phyloP scores from a whole-genome alignment of 352 stramenopile genomes.

The Globisporangium irregulare region DNA sequence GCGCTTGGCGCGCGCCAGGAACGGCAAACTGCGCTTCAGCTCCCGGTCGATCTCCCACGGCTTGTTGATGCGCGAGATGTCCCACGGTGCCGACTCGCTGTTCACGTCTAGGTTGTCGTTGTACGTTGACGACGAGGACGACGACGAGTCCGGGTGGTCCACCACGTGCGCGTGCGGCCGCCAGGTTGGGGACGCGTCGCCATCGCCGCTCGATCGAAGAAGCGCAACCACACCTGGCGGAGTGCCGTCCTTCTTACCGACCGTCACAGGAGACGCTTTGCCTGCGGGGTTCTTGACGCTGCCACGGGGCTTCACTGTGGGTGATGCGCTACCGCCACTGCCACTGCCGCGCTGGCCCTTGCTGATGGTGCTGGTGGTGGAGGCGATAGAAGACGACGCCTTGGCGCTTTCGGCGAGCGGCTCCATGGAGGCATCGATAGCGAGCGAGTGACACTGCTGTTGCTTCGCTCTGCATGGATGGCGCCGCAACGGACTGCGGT shows the following conservation, averaged over 20 bases:
- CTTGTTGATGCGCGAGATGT: constrained; percentile 71
- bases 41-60: constrained; percentile 73
- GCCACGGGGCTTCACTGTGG: not conserved
- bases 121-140: not conserved
- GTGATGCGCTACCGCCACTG: too few species aligned
- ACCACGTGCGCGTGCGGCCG: not conserved
- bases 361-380: not conserved
- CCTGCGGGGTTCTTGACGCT: not conserved
- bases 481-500: too few species aligned
- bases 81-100: constrained; percentile 31
- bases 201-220: not conserved
- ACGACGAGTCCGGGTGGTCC: not conserved
- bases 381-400: not conserved
- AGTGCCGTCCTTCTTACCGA: not conserved
- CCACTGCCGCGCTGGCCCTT: not conserved
- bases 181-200: not conserved
- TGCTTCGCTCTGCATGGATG: too few species aligned
- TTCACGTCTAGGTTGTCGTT: not conserved
- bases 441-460: not conserved
- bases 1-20: constrained; percentile 51
- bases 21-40: constrained; percentile 49
- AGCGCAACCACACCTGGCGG: too few species aligned
- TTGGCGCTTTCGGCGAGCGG: constrained; percentile 1
- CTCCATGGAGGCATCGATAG: constrained; percentile 1
- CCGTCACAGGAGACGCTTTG: not conserved